Conservation (phyloP, 257 asterid species). For the Penstemon barbatus region DNA sequence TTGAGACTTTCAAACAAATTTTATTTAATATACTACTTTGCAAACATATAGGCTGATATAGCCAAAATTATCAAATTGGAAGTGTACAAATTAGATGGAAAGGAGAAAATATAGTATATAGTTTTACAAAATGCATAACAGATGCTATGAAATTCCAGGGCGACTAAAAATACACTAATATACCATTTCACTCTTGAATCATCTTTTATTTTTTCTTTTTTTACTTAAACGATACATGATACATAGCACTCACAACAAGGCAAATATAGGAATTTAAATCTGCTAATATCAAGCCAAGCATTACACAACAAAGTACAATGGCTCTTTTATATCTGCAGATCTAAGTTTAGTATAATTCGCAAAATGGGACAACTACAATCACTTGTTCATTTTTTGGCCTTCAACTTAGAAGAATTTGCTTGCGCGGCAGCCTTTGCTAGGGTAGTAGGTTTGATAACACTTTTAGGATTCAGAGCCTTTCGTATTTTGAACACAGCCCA, state of each 20-base stretch:
- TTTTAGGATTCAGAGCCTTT: conserved; percentile 73
- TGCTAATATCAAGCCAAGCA: conserved; percentile 37
- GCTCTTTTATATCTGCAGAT: not conserved
- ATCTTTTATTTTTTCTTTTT: too few species aligned
- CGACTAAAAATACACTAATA: too few species aligned
- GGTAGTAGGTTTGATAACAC: conserved; percentile 53
- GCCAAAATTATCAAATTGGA: too few species aligned
- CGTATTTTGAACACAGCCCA: conserved; percentile 86
- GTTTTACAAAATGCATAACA: too few species aligned
- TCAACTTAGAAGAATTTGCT: conserved; percentile 49
- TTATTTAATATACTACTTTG: too few species aligned
- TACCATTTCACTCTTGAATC: too few species aligned
- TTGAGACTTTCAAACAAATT: too few species aligned
- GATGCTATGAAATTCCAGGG: too few species aligned
- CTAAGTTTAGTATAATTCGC: not conserved
- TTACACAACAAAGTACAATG: conserved; percentile 44
- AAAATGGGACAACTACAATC: not conserved
- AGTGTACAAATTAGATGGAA: too few species aligned
- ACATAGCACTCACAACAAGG: conserved; percentile 31
- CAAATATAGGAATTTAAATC: too few species aligned
- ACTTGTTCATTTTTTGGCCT: conserved; percentile 36
- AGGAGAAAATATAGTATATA: too few species aligned
- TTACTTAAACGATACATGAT: not conserved
- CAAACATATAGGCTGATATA: too few species aligned
- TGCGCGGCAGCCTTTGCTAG: conserved; percentile 69